Conservation (phyloP, 1,284 basidiomycete species). For the Termitomyces sp. region DNA sequence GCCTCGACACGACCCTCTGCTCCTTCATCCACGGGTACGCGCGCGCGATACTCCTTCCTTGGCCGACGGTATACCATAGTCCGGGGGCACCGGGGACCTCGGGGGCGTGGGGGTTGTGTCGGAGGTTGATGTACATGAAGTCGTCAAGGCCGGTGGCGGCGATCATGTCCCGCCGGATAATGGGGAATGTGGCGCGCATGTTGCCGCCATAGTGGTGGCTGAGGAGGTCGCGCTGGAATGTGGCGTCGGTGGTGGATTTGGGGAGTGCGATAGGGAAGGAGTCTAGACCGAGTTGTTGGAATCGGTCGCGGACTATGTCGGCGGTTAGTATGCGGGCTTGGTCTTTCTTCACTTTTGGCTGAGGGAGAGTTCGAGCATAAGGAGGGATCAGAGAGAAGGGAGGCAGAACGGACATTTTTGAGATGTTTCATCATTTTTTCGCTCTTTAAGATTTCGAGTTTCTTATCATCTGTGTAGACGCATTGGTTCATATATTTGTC, state of each 20-base stretch:
- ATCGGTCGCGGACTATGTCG: background rate
- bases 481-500: background rate
- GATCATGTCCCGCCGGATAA: conserved; percentile 2
- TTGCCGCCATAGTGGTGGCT: conserved; percentile 22
- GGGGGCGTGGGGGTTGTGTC: conserved; percentile 23
- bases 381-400: background rate
- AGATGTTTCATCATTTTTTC: background rate
- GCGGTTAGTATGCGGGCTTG: background rate
- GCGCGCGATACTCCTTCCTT: background rate
- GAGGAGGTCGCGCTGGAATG: conserved; percentile 18
- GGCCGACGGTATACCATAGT: conserved; percentile 17
- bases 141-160: conserved; percentile 19
- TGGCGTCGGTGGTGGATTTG: conserved; percentile 12
- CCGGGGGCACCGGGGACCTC: conserved; percentile 26
- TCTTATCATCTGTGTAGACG: background rate
- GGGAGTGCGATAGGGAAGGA: conserved; percentile 14
- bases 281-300: conserved; percentile 6
- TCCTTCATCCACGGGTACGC: conserved; percentile 3
- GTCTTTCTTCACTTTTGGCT: background rate
- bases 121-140: conserved; percentile 23
- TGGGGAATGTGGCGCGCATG: conserved; percentile 13
- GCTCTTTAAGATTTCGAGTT: background rate
- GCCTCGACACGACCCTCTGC: conserved; percentile 18
- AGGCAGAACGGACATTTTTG: background rate
- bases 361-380: background rate